Evolutionary conservation across 202 grass and related monocot genomes (phyloP).

Genomic region (Setaria italica): DNA sequence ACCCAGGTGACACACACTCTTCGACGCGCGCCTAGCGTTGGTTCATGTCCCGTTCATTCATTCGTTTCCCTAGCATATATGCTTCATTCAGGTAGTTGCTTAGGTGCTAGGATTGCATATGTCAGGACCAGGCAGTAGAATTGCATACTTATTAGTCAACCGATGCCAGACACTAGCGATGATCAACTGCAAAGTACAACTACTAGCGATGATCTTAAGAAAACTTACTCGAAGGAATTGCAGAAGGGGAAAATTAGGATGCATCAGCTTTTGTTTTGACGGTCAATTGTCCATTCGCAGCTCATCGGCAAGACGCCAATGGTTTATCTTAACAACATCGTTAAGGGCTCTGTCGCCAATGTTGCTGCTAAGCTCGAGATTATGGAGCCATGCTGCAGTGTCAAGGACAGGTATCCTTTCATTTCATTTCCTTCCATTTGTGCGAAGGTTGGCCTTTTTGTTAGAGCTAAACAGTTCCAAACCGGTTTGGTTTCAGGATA

Average conservation of each 20-base stretch:
- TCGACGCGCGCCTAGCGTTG: background rate
- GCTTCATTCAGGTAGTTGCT: background rate
- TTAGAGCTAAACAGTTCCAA: background rate
- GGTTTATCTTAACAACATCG: conserved; percentile 93
- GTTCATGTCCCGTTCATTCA: background rate
- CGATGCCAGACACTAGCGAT: background rate
- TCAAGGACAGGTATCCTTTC: conserved; percentile 79
- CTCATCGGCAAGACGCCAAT: conserved; percentile 97
- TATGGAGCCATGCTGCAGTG: conserved; percentile 97
- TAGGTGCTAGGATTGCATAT: background rate
- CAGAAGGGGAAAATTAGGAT: background rate
- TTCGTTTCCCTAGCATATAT: background rate
- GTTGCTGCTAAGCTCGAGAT: conserved; percentile 95
- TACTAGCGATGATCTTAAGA: background rate
- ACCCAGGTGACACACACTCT: conserved; percentile 59
- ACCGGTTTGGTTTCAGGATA: conserved; percentile 64
- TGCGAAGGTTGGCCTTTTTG: background rate
- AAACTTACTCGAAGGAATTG: background rate
- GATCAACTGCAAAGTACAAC: background rate
- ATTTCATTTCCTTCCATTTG: background rate
- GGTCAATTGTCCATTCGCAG: conserved; percentile 47
- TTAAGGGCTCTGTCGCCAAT: conserved; percentile 74
- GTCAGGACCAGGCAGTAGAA: background rate
- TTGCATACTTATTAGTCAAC: background rate
- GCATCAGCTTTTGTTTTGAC: background rate